Percentiles rank a stretch among this genome's conserved stretches.
These are phyloP conservation scores for Blastobotrys serpentis DNA, from an alignment of 1,139 yeast genomes.

Conservation along the genomic window DNA sequence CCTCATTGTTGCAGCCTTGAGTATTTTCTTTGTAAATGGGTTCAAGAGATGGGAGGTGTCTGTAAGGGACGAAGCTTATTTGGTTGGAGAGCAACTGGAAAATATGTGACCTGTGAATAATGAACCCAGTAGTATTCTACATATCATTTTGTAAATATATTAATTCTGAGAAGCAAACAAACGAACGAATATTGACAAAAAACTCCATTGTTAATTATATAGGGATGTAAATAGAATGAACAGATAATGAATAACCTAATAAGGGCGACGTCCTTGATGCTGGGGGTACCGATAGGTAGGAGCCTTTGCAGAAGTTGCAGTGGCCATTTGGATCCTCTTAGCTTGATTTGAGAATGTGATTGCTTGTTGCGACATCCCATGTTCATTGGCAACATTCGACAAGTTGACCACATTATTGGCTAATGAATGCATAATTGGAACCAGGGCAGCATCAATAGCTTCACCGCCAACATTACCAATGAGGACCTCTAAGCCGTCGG, in stretches of 20 bases:
- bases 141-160: conserved; percentile 2
- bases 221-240: too few relatives aligned
- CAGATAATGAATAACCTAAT: not conserved
- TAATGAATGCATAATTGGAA: conserved; percentile 25
- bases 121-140: not conserved
- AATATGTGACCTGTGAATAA: conserved; percentile 27
- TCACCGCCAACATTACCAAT: conserved; percentile 34
- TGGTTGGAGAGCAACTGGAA: conserved; percentile 38
- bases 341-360: not conserved
- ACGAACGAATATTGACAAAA: not conserved
- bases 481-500: conserved; percentile 37
- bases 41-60: conserved; percentile 26
- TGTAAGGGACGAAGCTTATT: conserved; percentile 38
- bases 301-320: not conserved
- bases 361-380: conserved; percentile 18
- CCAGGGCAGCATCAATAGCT: conserved; percentile 24
- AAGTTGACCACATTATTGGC: conserved; percentile 24
- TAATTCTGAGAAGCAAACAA: not conserved
- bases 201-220: not conserved
- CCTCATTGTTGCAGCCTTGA: conserved; percentile 1
- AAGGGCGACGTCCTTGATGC: not conserved
- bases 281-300: not conserved
- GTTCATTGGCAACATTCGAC: conserved; percentile 24
- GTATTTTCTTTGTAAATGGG: conserved; percentile 11
- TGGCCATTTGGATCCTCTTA: not conserved